Conservation (phyloP, 805 yeast genomes). For the Nakazawaea holstii region DNA sequence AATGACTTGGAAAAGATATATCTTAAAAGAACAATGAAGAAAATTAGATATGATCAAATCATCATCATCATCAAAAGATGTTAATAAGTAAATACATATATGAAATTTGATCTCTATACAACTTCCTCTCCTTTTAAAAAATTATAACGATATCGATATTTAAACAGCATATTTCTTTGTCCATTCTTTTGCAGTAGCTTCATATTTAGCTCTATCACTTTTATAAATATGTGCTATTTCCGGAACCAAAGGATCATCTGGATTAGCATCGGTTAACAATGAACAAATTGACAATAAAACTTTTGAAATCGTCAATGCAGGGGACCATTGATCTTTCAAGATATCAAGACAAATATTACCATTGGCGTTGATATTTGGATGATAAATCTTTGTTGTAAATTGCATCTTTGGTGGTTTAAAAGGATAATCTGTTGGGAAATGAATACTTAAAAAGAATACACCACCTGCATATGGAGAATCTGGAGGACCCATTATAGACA, state of each 20-base stretch:
- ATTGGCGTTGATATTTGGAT: slow-evolving; percentile 92
- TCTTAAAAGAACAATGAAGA: not conserved
- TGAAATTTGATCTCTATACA: not conserved
- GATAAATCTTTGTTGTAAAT: slow-evolving; percentile 94
- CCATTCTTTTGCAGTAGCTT: slow-evolving; percentile 98
- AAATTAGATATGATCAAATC: not conserved
- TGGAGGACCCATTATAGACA: slow-evolving; percentile 98
- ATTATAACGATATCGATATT: not conserved
- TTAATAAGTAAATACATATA: not conserved
- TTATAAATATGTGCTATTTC: slow-evolving; percentile 96
- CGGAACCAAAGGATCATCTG: slow-evolving; percentile 98
- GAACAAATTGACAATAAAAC: slow-evolving; percentile 93
- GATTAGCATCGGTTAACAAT: slow-evolving; percentile 93
- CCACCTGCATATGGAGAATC: slow-evolving; percentile 84
- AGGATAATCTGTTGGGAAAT: slow-evolving; percentile 98
- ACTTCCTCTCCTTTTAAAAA: not conserved
- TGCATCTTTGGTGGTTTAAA: slow-evolving; percentile 95
- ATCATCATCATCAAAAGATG: not conserved
- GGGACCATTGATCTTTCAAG: slow-evolving; percentile 98
- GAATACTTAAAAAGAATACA: slow-evolving; percentile 91
- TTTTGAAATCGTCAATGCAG: slow-evolving; percentile 94
- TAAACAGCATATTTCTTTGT: slow-evolving; percentile 95
- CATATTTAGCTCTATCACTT: slow-evolving; percentile 89
- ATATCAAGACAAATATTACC: slow-evolving; percentile 97
- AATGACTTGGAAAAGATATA: too few species aligned